phyloP scores from a whole-genome alignment of 78 protist species.

The Dictyostelium purpureum region DNA sequence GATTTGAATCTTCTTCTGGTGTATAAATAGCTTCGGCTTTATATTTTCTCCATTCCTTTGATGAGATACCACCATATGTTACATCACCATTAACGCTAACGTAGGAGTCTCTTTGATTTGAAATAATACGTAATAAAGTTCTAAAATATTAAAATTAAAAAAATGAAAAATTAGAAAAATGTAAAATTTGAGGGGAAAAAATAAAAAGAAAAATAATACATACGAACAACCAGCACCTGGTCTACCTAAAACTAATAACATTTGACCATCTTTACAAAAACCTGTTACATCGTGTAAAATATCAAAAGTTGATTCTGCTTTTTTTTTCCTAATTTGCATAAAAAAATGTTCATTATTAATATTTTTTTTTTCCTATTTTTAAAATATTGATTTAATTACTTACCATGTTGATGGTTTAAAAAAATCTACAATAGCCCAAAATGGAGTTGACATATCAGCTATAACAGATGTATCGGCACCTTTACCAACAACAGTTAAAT shows the following conservation, averaged over 20 bases:
- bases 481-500: slow-evolving; percentile 32
- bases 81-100: slow-evolving; percentile 46
- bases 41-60: slow-evolving; percentile 32
- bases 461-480: slow-evolving; percentile 47
- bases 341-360: neutral
- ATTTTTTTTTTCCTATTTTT: neutral
- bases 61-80: slow-evolving; percentile 50
- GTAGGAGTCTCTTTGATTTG: slow-evolving; percentile 52
- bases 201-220: too few relatives aligned
- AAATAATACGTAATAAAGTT: slow-evolving; percentile 42
- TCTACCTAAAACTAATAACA: slow-evolving; percentile 74
- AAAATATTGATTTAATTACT: neutral
- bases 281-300: slow-evolving; percentile 59
- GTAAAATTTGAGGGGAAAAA: too few relatives aligned
- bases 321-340: neutral
- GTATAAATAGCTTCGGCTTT: slow-evolving; percentile 71
- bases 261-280: slow-evolving; percentile 75
- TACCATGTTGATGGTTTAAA: slow-evolving; percentile 23
- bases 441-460: slow-evolving; percentile 32
- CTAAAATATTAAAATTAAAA: too few relatives aligned
- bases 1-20: slow-evolving; percentile 72
- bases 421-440: neutral
- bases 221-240: slow-evolving; percentile 73
- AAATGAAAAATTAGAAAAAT: too few relatives aligned
- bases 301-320: slow-evolving; percentile 41